Base-by-base conservation (phyloP, 306 rosid genomes). In the Pterocarpus santalinus region DNA sequence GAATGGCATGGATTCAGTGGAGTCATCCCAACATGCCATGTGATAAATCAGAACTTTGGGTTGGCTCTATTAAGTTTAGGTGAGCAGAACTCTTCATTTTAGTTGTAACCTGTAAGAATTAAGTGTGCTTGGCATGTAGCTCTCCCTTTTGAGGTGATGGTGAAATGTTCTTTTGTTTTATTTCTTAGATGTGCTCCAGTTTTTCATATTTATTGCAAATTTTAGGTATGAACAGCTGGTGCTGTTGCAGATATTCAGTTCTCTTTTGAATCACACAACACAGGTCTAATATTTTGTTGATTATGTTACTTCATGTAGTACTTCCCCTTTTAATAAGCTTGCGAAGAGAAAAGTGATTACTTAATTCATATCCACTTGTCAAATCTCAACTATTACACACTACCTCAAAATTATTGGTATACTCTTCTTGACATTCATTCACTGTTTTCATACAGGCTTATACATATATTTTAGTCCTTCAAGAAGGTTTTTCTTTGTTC, bases 1-100 rank as follows among this genome's bases (percentile, higher is more conserved):
- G 91, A 49, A 69, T 95, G 36, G 97, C 98, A 52, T 95, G 99
- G 99, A 90, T 95, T 76, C 97, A 95, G 83, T 95, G 99, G 98
- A 70, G 76, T 80, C 99, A 90, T 82, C 99, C 99, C 77, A 87
- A 90, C 87, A 93, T 95, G 99, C 98, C 92, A 8, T 93, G 99
- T 98, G 99, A 96, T 87, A 91, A 68, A 86, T 73, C 99, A 75
- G 90, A 96, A 84, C 97, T 96, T 72, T 93, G 98, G 97, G 97
- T 96, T 84, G 98, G 99, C 53, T 92, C 92, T 87, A 76, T 93
- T 44, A 88, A 88, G n/a, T n/a, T n/a, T 10, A 98, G 99, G 99
- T 95, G 85, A 83, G 93, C 34, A 66, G 49, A 83, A 67, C 56
- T 81, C 38, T 67, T 56, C 83, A 61, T 71, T 73, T 58, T 43